These are phyloP conservation scores for Liquidambar formosana DNA, from an alignment of 164 flowering plant genomes.

Conservation along the genomic window DNA sequence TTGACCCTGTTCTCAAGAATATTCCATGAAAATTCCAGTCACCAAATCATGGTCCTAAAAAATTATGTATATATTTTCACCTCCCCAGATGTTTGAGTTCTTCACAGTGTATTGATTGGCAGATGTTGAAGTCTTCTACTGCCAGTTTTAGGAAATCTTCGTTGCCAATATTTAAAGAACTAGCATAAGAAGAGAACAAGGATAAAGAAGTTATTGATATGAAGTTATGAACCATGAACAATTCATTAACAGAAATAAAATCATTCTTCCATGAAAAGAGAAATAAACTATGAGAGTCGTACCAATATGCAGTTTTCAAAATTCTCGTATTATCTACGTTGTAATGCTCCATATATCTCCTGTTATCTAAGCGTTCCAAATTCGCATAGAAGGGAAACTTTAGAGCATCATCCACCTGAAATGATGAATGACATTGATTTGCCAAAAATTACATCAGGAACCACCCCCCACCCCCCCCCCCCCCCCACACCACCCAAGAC, in stretches of 20 bases:
- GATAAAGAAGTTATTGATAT: not conserved
- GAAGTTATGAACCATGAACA: not conserved
- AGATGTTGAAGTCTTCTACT: conserved; percentile 53
- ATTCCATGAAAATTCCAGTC: no score
- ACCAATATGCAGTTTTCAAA: conserved; percentile 53
- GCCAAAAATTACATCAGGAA: not conserved
- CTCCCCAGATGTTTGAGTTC: conserved; percentile 61
- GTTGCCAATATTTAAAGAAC: conserved; percentile 40
- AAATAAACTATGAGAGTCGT: not conserved
- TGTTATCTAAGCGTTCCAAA: conserved; percentile 46
- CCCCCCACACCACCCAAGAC: no score
- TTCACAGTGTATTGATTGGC: conserved; percentile 45
- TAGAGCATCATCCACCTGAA: conserved; percentile 64
- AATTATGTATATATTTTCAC: conserved; percentile 21
- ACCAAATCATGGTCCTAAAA: not conserved
- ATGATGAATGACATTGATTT: not conserved
- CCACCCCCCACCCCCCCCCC: no score
- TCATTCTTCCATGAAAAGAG: not conserved
- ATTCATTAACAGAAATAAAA: not conserved
- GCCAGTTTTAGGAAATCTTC: conserved; percentile 45
- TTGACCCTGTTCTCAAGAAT: no score
- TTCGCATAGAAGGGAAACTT: conserved; percentile 39
- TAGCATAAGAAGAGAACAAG: conserved; percentile 16
- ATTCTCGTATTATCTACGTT: conserved; percentile 25
- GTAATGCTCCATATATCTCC: conserved; percentile 55